These are phyloP conservation scores for Jamesozyma spencerorum DNA, from an alignment of 805 yeast genomes.

Conservation along the genomic window DNA sequence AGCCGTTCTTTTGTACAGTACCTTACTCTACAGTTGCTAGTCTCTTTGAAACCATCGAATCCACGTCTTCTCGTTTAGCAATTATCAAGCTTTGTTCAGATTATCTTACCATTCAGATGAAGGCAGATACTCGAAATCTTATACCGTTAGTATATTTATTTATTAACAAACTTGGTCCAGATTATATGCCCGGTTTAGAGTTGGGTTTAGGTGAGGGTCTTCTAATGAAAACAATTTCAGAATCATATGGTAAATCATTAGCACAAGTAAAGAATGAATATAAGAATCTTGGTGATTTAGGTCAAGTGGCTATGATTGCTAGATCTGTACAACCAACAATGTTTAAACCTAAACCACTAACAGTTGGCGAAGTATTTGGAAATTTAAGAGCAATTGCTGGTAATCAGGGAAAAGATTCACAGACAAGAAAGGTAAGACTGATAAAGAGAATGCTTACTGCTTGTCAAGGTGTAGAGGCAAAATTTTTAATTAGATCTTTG, in stretches of 20 bases:
- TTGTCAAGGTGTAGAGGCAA: conserved; percentile 80
- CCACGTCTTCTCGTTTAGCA: conserved; percentile 73
- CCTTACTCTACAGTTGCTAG: conserved; percentile 38
- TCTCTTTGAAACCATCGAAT: conserved; percentile 69
- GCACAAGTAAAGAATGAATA: conserved; percentile 66
- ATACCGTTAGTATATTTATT: conserved; percentile 71
- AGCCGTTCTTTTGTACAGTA: conserved; percentile 14
- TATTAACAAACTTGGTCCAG: conserved; percentile 88
- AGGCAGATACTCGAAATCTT: conserved; percentile 44
- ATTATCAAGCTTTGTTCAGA: conserved; percentile 68
- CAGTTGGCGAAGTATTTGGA: conserved; percentile 62
- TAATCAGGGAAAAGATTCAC: conserved; percentile 73
- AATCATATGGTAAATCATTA: conserved; percentile 75
- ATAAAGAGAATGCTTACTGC: conserved; percentile 81
- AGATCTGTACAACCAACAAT: conserved; percentile 81
- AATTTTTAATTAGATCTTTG: conserved; percentile 76
- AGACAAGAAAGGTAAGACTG: conserved; percentile 61
- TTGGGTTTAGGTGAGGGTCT: conserved; percentile 89
- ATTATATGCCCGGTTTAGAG: conserved; percentile 81
- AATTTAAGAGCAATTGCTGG: conserved; percentile 70
- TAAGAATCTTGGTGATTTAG: conserved; percentile 79
- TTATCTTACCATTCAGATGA: conserved; percentile 57
- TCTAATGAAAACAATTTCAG: conserved; percentile 78
- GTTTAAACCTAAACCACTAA: conserved; percentile 83
- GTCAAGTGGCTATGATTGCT: conserved; percentile 76